Evolutionary conservation across 2,329 filamentous ascomycete species (phyloP).

Genomic region (Phialophora verrucosa): DNA sequence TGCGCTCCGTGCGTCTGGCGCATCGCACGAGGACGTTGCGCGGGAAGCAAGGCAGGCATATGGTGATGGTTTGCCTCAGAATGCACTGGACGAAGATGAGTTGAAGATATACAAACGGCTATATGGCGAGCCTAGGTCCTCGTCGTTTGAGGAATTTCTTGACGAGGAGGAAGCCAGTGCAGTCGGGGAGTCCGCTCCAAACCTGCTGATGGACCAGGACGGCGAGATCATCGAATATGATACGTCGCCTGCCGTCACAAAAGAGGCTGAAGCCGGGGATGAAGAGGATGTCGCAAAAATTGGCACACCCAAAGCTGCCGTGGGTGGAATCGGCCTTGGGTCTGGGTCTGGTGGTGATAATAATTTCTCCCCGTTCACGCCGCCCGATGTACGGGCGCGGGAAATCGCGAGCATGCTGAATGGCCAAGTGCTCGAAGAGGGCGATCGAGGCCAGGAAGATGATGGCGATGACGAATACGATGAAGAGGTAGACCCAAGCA

Average conservation of each 20-base stretch:
- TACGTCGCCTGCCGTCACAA: slow-evolving; percentile 31
- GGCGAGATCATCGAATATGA: slow-evolving; percentile 45
- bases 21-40: slow-evolving; percentile 67
- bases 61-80: slow-evolving; percentile 75
- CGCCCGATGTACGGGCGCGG: slow-evolving; percentile 42
- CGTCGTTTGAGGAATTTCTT: slow-evolving; percentile 42
- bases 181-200: slow-evolving; percentile 43
- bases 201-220: slow-evolving; percentile 48
- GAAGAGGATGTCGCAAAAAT: background rate
- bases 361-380: slow-evolving; percentile 29
- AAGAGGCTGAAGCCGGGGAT: background rate
- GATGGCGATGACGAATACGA: slow-evolving; percentile 1
- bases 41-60: slow-evolving; percentile 75
- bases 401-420: slow-evolving; percentile 50
- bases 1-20: slow-evolving; percentile 28
- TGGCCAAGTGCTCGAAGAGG: slow-evolving; percentile 52
- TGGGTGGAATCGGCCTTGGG: slow-evolving; percentile 31
- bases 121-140: slow-evolving; percentile 71
- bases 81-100: slow-evolving; percentile 72
- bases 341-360: slow-evolving; percentile 20
- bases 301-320: slow-evolving; percentile 5
- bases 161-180: slow-evolving; percentile 42
- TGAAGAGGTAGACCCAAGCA: slow-evolving; percentile 40
- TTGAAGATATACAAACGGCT: slow-evolving; percentile 76
- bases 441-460: slow-evolving; percentile 47